Base-by-base conservation (phyloP, 2,329 filamentous ascomycete genomes). In the Boeremia exigua region DNA sequence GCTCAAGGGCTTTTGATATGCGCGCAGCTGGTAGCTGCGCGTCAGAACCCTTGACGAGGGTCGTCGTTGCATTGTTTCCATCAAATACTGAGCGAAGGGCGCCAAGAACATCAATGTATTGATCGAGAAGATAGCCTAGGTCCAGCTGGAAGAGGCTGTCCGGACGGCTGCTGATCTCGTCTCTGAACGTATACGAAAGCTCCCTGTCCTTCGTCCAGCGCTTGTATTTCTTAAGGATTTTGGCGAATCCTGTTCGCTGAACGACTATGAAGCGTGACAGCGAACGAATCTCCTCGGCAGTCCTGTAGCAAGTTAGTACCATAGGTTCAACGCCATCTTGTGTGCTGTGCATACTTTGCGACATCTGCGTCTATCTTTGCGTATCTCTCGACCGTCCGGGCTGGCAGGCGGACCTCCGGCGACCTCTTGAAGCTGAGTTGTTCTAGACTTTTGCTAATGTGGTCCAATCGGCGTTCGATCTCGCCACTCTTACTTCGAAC, bases 181-280 rank as follows among this genome's bases (percentile, higher is more conserved):
- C 82, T 58, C 84, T 86, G 75, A 95, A 90, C 23, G 87, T 84
- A 40, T 80, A 78, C 57, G 84, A 84, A 19, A 95, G 79, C 0
- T 83, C 81, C 6, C 80, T 80, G 19, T 90, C 92, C 36, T 87
- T 86, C 3, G 91, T 94, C 91, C 91, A 95, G 82, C 92, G 93
- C 82, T 88, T 80, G 77, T 95, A 94, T 72, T 96, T 96, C 73
- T 94, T 95, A 30, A 93, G 79, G 33, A 96, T 88, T 77, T 96
- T 96, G 51, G 86, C 84, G 66, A 96, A 93, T 4, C 89, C 91
- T 4, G 88, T 84, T 9, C 87, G 81, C 70, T 96, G 91, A 2
- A 89, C 88, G 56, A 84, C 82, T 60, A 88, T 84, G 66, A 94
- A 96, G 37, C 90, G 86, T 32, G 85, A 83, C 6, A 95, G 80